Base-by-base conservation (phyloP, 805 yeast genomes). In the Nematodospora valgi region DNA sequence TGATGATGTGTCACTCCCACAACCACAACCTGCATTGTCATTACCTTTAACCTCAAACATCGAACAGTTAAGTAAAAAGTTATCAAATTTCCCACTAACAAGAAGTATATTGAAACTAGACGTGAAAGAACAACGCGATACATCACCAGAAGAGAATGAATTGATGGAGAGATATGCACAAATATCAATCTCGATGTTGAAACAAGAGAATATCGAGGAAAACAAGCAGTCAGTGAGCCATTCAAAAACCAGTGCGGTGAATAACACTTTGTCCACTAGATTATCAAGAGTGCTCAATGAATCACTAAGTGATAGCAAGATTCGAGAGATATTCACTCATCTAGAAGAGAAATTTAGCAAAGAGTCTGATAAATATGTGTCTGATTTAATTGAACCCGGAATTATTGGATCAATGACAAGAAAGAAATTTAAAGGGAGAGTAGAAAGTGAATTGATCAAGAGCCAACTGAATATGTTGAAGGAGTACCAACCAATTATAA, bases 321-420 rank as follows among this genome's bases (percentile, higher is more conserved):
- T 61, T n/a, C 48, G 64, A 14, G 69, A 64, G 23, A 44, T 61
- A 6, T 59, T 64, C 41, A 43, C 47, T 9, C 39, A 54, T 3
- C 46, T 67, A 33, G 63, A 65, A 36, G 40, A 45, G 30, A 43
- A 57, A 41, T 30, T 44, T 36, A 52, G 37, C 43, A 13, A 13
- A 6, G 73, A 14, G 60, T 62, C 21, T 46, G 40, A 35, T 10
- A 23, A 43, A 8, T 48, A 45, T 31, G 50, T 59, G n/a, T 49
- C 49, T 8, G 52, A 58, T 12, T 46, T 74, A 28, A 65, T 74
- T 4, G 72, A 68, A 29, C 67, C 78, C 0, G 71, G 69, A 5
- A 46, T 78, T 18, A 51, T 69, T 10, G 91, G 91, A 0, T 71
- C 80, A 2, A 62, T 80, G 23, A 62, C 79, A 2, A 66, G 94